Evolutionary conservation across 2,329 filamentous ascomycete species (phyloP), one percentile per base, ranked within the genome.

Genomic region (Sclerotinia spermophila): DNA sequence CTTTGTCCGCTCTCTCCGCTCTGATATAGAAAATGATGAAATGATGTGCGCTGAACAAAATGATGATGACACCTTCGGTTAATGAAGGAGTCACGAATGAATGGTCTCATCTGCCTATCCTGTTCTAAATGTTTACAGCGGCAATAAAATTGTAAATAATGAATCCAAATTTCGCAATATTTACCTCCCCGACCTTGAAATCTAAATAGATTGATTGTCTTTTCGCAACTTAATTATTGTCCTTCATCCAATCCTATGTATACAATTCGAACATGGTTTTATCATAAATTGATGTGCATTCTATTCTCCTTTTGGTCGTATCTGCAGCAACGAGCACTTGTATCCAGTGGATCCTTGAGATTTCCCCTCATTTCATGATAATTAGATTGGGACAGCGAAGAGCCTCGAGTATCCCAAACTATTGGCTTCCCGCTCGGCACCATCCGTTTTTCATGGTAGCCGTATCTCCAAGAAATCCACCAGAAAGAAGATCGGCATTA

Each of bases 301-400:
- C 42, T 66, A 70, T 71, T 69, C 71, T 73, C n/a, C 44, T 67
- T 73, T 48, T 45, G 69, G 68, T 53, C 51, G 58, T n/a, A 53
- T 58, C 67, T 72, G 71, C 73, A 71, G 62, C 67, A 51, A 74
- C 69, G 64, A 69, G 27, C 30, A 56, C 40, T 38, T 61, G 59
- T 70, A 64, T 30, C 27, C 21, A 51, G 35, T 69, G 33, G 44
- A 55, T 55, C 67, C 67, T 64, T 27, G 58, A 53, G 35, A 38
- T 53, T 74, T 71, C 73, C 73, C 70, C 73, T 72, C 73, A 72
- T 71, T 69, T 62, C 59, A 58, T 30, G 48, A 38, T 61, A 62
- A 71, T 67, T 48, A 65, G 69, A 51, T 69, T 66, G 42, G 61
- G 68, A 55, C 48, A 55, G 38, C 51, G 65, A 55, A 62, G 45